A percentile compares a stretch with the other conserved stretches of the same genome.
phyloP scores from a whole-genome alignment of 1,284 basidiomycete genomes.

The Tetrapyrgos nigripes region DNA sequence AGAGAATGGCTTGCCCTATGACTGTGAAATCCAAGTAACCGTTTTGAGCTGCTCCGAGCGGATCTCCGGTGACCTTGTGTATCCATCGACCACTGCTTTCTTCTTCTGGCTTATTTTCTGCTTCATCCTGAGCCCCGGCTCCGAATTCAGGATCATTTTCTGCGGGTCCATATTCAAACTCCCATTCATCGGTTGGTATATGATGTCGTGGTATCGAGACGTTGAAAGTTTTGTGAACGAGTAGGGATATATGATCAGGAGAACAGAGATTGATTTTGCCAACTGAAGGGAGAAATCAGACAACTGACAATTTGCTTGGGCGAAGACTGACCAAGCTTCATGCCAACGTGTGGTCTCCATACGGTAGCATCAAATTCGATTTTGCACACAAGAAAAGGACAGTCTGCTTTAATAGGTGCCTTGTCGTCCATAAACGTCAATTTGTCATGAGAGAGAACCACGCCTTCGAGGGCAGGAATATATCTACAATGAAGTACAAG shows the following conservation, averaged over 20 bases:
- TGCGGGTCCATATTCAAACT: constrained; percentile 85
- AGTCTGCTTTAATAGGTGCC: constrained; percentile 82
- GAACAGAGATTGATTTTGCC: constrained; percentile 91
- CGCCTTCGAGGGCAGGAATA: constrained; percentile 85
- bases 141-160: constrained; percentile 80
- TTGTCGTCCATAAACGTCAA: constrained; percentile 72
- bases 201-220: constrained; percentile 95
- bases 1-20: constrained; percentile 70
- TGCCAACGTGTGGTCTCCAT: constrained; percentile 90
- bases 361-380: constrained; percentile 86
- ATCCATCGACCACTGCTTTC: constrained; percentile 82
- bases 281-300: constrained; percentile 49
- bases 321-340: constrained; percentile 75
- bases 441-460: constrained; percentile 88
- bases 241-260: constrained; percentile 92
- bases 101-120: constrained; percentile 36
- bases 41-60: constrained; percentile 75
- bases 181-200: constrained; percentile 83
- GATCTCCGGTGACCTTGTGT: constrained; percentile 71
- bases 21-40: constrained; percentile 88
- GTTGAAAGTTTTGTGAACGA: constrained; percentile 96
- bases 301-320: constrained; percentile 12
- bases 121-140: constrained; percentile 39
- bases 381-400: constrained; percentile 83
- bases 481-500: constrained; percentile 62